A percentile compares a stretch with the other conserved stretches of the same genome.
Conservation (phyloP, 2,329 filamentous ascomycete genomes). For the Exophiala spinifera region DNA sequence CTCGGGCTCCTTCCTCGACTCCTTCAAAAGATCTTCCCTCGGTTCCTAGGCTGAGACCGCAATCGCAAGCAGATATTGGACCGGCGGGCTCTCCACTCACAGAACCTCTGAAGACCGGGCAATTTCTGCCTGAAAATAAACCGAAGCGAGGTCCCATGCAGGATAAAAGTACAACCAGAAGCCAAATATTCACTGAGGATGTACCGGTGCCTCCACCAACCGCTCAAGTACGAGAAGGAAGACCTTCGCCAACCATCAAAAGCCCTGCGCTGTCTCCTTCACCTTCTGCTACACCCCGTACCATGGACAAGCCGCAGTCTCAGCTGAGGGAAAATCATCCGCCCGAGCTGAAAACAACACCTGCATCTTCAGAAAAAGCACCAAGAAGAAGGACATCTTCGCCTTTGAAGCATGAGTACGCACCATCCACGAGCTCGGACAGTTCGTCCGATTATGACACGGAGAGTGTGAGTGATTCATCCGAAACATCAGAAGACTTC, state of each 20-base stretch:
- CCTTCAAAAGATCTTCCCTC: conserved; percentile 46
- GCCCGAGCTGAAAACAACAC: conserved; percentile 29
- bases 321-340: conserved; percentile 7
- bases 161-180: conserved; percentile 4
- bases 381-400: conserved; percentile 74
- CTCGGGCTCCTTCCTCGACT: conserved; percentile 44
- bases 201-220: conserved; percentile 12
- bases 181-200: conserved; percentile 22
- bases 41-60: conserved; percentile 38
- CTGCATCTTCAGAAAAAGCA: conserved; percentile 43
- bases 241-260: conserved; percentile 3
- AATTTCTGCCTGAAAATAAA: not conserved
- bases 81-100: not conserved
- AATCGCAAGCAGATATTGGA: not conserved
- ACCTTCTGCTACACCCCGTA: conserved; percentile 48
- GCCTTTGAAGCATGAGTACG: conserved; percentile 94
- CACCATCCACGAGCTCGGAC: conserved; percentile 72
- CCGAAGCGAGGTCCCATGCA: conserved; percentile 5
- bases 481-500: conserved; percentile 53
- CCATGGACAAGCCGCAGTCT: conserved; percentile 1
- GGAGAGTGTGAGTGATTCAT: conserved; percentile 49
- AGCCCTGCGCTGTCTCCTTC: conserved; percentile 33
- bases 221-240: conserved; percentile 5
- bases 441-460: conserved; percentile 57
- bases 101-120: not conserved